Evolutionary conservation across 2,329 filamentous ascomycete genomes (phyloP).

Genomic region (Ophiosphaerella narmari): DNA sequence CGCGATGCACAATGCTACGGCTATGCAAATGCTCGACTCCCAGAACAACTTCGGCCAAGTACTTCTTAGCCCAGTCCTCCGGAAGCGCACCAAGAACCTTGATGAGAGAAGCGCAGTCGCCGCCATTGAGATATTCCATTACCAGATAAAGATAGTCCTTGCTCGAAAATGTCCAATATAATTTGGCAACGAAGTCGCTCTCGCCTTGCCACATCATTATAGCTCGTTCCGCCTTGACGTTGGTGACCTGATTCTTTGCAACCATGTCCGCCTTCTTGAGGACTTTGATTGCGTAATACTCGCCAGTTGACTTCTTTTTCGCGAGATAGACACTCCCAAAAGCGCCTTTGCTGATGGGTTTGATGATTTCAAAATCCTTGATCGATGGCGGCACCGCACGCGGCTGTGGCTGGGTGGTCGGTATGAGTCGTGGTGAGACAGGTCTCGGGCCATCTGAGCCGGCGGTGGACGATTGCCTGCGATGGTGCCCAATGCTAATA

Average conservation of each 20-base stretch:
- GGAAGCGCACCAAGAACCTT: conserved; percentile 90
- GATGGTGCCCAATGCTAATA: conserved; percentile 66
- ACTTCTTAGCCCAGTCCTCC: conserved; percentile 98
- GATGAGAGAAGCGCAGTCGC: conserved; percentile 94
- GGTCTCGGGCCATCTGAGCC: conserved; percentile 72
- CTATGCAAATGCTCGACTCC: conserved; percentile 95
- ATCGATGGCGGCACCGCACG: conserved; percentile 92
- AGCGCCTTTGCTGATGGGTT: conserved; percentile 97
- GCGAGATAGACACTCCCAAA: conserved; percentile 98
- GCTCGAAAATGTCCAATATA: conserved; percentile 99
- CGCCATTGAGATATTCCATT: conserved; percentile 98
- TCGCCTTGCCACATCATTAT: conserved; percentile 99
- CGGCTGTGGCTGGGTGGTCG: conserved; percentile 79
- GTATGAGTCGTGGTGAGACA: conserved; percentile 78
- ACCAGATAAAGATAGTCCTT: conserved; percentile 98
- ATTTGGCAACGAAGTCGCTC: conserved; percentile 97
- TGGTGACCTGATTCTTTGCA: conserved; percentile 98
- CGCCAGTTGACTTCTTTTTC: conserved; percentile 97
- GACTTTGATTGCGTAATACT: conserved; percentile 98
- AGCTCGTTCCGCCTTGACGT: conserved; percentile 96
- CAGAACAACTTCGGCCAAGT: conserved; percentile 93
- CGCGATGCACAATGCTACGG: conserved; percentile 92
- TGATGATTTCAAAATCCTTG: conserved; percentile 99
- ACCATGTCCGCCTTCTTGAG: conserved; percentile 99
- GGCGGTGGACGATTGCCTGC: conserved; percentile 88